Percentiles rank a stretch among this genome's conserved stretches.
Conservation (phyloP, 2,329 filamentous ascomycete genomes). For the Colletotrichum scovillei region DNA sequence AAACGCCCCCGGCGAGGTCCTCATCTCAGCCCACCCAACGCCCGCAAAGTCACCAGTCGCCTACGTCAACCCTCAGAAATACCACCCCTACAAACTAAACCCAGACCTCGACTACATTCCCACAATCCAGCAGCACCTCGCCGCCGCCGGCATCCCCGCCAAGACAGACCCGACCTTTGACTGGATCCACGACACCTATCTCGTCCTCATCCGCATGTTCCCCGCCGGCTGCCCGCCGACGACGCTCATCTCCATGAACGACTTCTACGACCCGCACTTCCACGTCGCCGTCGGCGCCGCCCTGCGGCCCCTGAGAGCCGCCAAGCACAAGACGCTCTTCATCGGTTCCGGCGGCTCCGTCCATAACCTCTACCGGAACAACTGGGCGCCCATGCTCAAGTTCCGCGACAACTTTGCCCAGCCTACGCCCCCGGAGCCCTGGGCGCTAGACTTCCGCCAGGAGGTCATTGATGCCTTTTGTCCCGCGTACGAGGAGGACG, state of each 20-base stretch:
- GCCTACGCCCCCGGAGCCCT: slow-evolving; percentile 66
- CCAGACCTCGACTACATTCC: slow-evolving; percentile 65
- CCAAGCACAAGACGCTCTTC: slow-evolving; percentile 57
- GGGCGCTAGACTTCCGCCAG: slow-evolving; percentile 75
- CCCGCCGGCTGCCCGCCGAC: slow-evolving; percentile 73
- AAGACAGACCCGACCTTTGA: slow-evolving; percentile 67
- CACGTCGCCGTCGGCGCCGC: slow-evolving; percentile 66
- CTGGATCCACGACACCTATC: slow-evolving; percentile 79
- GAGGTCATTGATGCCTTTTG: slow-evolving; percentile 52
- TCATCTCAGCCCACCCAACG: slow-evolving; percentile 70
- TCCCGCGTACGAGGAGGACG: slow-evolving; percentile 57
- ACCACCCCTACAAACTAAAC: slow-evolving; percentile 69
- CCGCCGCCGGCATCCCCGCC: slow-evolving; percentile 64
- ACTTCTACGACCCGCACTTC: slow-evolving; percentile 52
- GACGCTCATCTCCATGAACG: slow-evolving; percentile 55
- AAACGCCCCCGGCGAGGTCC: slow-evolving; percentile 60
- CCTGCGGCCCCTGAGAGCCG: slow-evolving; percentile 65
- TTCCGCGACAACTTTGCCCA: slow-evolving; percentile 73
- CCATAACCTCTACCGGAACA: slow-evolving; percentile 77
- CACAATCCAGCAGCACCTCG: slow-evolving; percentile 63
- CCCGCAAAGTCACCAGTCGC: slow-evolving; percentile 73
- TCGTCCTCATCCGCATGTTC: slow-evolving; percentile 78
- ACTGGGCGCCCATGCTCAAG: slow-evolving; percentile 73
- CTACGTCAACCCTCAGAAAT: slow-evolving; percentile 75
- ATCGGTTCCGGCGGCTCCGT: slow-evolving; percentile 72